Percentiles rank a stretch among this genome's conserved stretches.
Conservation (phyloP, 2,329 filamentous ascomycete genomes). For the Aspergillus sp. region DNA sequence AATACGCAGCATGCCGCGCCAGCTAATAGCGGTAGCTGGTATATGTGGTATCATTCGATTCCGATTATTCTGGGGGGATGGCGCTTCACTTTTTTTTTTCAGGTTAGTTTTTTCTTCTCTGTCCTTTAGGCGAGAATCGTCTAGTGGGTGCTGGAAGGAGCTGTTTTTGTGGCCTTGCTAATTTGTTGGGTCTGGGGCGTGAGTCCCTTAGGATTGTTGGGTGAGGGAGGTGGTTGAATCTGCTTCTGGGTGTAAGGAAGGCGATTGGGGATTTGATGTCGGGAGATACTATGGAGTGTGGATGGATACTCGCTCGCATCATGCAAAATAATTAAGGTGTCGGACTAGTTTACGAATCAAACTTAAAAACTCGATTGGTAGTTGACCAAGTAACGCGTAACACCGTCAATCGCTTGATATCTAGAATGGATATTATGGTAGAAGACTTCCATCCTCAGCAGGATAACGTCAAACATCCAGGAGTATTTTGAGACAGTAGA, state of each 20-base stretch:
- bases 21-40: slow-evolving; percentile 26
- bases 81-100: slow-evolving; percentile 60
- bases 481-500: slow-evolving; percentile 24
- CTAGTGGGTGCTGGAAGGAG: slow-evolving; percentile 24
- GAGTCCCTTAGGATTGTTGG: slow-evolving; percentile 3
- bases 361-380: neutral
- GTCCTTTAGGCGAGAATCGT: slow-evolving; percentile 12
- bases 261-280: neutral
- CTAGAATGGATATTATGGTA: slow-evolving; percentile 23
- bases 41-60: slow-evolving; percentile 74
- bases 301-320: neutral
- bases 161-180: slow-evolving; percentile 27
- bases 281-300: neutral
- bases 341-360: too few species aligned
- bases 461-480: slow-evolving; percentile 14
- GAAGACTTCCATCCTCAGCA: slow-evolving; percentile 5
- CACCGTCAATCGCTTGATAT: slow-evolving; percentile 20
- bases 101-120: slow-evolving; percentile 46
- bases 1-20: slow-evolving; percentile 80
- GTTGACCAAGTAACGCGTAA: slow-evolving; percentile 7
- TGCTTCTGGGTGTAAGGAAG: neutral
- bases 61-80: slow-evolving; percentile 86
- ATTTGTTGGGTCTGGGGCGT: slow-evolving; percentile 30
- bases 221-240: neutral
- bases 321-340: too few species aligned